These are phyloP conservation scores for Eurotiales sp. DNA, from an alignment of 2,329 filamentous ascomycete genomes.

Conservation along the genomic window DNA sequence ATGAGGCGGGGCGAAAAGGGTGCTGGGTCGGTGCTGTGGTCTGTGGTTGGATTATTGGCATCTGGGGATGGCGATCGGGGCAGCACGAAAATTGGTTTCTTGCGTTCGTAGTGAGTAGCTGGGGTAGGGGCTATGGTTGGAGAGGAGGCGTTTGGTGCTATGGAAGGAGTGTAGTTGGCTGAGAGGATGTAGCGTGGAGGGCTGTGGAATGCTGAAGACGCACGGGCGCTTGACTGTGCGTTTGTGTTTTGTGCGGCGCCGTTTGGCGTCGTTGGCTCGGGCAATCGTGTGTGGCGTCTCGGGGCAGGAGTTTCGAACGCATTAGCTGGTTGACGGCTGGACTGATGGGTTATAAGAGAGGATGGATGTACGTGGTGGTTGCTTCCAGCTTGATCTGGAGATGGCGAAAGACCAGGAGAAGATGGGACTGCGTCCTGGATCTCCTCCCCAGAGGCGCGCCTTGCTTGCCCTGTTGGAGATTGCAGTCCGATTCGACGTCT, in stretches of 20 bases:
- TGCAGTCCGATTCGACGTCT: conserved; percentile 27
- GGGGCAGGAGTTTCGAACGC: conserved; percentile 14
- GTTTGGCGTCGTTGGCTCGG: conserved; percentile 16
- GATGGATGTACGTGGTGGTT: conserved; percentile 2
- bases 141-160: conserved; percentile 15
- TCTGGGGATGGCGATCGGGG: conserved; percentile 34
- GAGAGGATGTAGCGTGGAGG: conserved; percentile 30
- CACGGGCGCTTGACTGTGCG: neutral
- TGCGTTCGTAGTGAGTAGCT: conserved; percentile 20
- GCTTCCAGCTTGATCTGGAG: neutral
- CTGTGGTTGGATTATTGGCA: conserved; percentile 15
- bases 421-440: conserved; percentile 3
- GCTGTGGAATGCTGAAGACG: conserved; percentile 22
- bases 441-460: neutral
- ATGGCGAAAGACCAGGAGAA: neutral
- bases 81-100: conserved; percentile 36
- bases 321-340: conserved; percentile 1
- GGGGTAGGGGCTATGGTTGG: conserved; percentile 14
- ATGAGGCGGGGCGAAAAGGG: conserved; percentile 36
- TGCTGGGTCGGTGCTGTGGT: conserved; percentile 19
- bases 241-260: conserved; percentile 8
- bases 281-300: conserved; percentile 9
- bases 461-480: neutral
- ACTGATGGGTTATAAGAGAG: conserved; percentile 10
- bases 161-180: conserved; percentile 18